These are phyloP conservation scores for Pseudogymnoascus sp. DNA, from an alignment of 2,329 filamentous ascomycete species.

Conservation along the genomic window DNA sequence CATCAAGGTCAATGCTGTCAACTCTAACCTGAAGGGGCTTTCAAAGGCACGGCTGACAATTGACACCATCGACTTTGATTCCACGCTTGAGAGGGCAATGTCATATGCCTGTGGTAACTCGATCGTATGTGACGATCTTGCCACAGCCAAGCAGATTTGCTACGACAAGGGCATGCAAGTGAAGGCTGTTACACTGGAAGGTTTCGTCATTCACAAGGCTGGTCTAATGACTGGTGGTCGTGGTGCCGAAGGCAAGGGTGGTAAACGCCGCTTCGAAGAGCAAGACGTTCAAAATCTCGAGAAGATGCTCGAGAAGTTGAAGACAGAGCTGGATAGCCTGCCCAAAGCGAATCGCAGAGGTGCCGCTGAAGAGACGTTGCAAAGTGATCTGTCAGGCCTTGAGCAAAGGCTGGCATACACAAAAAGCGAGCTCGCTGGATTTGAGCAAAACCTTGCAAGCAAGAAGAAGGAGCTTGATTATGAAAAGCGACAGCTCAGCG, in stretches of 20 bases:
- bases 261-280: constrained; percentile 79
- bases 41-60: constrained; percentile 81
- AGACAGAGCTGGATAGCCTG: constrained; percentile 68
- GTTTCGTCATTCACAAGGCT: constrained; percentile 91
- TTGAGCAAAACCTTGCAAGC: constrained; percentile 75
- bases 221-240: constrained; percentile 95
- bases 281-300: constrained; percentile 80
- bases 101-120: constrained; percentile 91
- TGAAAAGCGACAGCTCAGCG: constrained; percentile 62
- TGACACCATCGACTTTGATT: constrained; percentile 91
- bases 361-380: constrained; percentile 69
- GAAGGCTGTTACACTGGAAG: constrained; percentile 90
- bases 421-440: constrained; percentile 66
- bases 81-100: constrained; percentile 81
- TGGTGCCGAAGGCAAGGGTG: constrained; percentile 63
- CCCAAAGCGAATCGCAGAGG: constrained; percentile 70
- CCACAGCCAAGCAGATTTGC: constrained; percentile 80
- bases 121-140: constrained; percentile 83
- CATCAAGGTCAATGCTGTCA: constrained; percentile 87
- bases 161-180: constrained; percentile 77
- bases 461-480: constrained; percentile 75
- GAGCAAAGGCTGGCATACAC: constrained; percentile 66
- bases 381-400: constrained; percentile 69
- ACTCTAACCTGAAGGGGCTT: constrained; percentile 84
- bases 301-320: constrained; percentile 64